Conservation (phyloP, 257 asterid genomes). For the Fraxinus cuspidata region DNA sequence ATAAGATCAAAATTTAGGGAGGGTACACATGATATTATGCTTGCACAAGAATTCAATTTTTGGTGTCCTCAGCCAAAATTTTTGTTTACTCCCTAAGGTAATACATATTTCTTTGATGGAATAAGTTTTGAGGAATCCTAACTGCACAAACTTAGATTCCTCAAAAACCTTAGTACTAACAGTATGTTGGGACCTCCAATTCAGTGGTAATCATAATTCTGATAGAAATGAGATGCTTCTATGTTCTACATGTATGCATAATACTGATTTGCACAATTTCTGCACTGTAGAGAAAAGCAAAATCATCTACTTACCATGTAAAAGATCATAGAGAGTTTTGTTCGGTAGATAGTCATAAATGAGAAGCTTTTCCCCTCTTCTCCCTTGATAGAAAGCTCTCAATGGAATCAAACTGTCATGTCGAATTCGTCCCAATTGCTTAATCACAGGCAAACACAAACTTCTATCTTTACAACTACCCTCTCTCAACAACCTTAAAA, state of each 20-base stretch:
- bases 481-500: conserved; percentile 88
- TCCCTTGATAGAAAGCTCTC: conserved; percentile 97
- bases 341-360: conserved; percentile 78
- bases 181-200: too few relatives aligned
- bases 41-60: too few relatives aligned
- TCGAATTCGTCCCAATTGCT: conserved; percentile 74
- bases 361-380: conserved; percentile 95
- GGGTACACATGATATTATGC: too few relatives aligned
- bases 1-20: too few relatives aligned
- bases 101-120: too few relatives aligned
- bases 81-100: too few relatives aligned
- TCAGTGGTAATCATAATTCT: too few relatives aligned
- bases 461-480: conserved; percentile 77
- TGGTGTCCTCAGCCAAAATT: too few relatives aligned
- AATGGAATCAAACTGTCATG: conserved; percentile 91
- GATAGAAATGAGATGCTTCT: background rate
- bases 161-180: too few relatives aligned
- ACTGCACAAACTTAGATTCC: too few relatives aligned
- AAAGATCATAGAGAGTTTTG: conserved; percentile 74
- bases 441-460: conserved; percentile 69
- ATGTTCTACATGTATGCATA: background rate
- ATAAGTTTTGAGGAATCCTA: too few relatives aligned
- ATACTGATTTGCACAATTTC: background rate
- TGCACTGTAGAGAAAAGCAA: background rate
- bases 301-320: conserved; percentile 66